Evolutionary conservation across 352 stramenopile species (phyloP).

Genomic region (Pythium pyrilobum): DNA sequence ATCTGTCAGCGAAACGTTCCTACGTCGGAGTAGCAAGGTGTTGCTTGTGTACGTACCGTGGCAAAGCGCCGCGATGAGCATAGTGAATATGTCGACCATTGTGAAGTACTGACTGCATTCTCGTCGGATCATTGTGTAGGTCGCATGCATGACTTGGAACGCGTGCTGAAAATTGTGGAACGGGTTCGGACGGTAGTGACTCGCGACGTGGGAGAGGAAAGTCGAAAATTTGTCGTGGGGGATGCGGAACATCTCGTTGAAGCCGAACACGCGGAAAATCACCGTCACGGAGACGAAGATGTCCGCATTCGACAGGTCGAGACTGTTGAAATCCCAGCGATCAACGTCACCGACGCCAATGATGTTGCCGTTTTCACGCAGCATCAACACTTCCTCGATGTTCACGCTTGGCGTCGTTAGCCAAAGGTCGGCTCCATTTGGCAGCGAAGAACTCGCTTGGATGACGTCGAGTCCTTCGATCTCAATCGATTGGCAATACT

Average conservation of each 20-base stretch:
- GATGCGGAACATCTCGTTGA: slow-evolving; percentile 53
- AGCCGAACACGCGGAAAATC: slow-evolving; percentile 48
- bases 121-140: slow-evolving; percentile 41
- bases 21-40: no score
- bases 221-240: slow-evolving; percentile 41
- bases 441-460: background rate
- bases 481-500: slow-evolving; percentile 48
- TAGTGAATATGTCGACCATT: slow-evolving; percentile 45
- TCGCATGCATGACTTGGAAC: slow-evolving; percentile 59
- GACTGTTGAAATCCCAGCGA: slow-evolving; percentile 43
- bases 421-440: background rate
- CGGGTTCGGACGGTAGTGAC: slow-evolving; percentile 56
- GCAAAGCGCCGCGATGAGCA: slow-evolving; percentile 50
- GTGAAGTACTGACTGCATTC: slow-evolving; percentile 38
- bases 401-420: background rate
- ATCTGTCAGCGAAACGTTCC: no score
- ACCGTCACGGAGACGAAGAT: slow-evolving; percentile 41
- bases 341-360: slow-evolving; percentile 42
- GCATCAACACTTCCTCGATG: slow-evolving; percentile 13
- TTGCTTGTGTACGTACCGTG: slow-evolving; percentile 36
- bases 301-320: slow-evolving; percentile 49
- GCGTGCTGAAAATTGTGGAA: slow-evolving; percentile 79
- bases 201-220: slow-evolving; percentile 53
- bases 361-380: slow-evolving; percentile 24
- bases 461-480: slow-evolving; percentile 33